Conservation (phyloP, 805 yeast genomes). For the Ascoidea tarda region DNA sequence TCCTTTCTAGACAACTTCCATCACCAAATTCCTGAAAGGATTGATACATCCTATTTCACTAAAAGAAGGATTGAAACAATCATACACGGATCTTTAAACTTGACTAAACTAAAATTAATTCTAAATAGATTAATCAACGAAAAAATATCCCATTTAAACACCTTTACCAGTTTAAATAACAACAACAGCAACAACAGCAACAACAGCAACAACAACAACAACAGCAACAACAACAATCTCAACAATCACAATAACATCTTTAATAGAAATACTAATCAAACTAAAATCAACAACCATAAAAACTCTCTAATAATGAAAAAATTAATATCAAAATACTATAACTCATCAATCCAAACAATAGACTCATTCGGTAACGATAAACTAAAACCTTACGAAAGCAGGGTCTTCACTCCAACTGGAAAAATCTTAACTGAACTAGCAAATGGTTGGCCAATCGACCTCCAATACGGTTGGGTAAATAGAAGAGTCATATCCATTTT, state of each 20-base stretch:
- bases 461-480: constrained; percentile 81
- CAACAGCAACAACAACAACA: too few species aligned
- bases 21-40: constrained; percentile 14
- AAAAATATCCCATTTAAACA: constrained; percentile 8
- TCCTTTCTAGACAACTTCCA: constrained; percentile 26
- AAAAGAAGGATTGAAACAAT: constrained; percentile 43
- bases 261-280: too few species aligned
- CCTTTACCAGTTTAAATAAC: constrained; percentile 6
- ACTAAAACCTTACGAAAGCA: constrained; percentile 34
- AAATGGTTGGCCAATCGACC: constrained; percentile 71
- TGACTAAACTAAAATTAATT: constrained; percentile 57
- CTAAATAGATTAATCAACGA: constrained; percentile 41
- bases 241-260: too few species aligned
- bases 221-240: too few species aligned
- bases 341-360: constrained; percentile 47
- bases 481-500: constrained; percentile 74
- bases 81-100: constrained; percentile 55
- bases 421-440: constrained; percentile 77
- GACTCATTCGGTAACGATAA: constrained; percentile 66
- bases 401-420: constrained; percentile 87
- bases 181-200: constrained; percentile 16
- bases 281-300: neutral
- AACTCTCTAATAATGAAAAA: constrained; percentile 17
- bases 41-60: constrained; percentile 21
- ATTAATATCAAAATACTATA: constrained; percentile 20